Evolutionary conservation across 306 rosid species (phyloP), one percentile per base, ranked within the genome.

Genomic region (Abrus pulchellus): DNA sequence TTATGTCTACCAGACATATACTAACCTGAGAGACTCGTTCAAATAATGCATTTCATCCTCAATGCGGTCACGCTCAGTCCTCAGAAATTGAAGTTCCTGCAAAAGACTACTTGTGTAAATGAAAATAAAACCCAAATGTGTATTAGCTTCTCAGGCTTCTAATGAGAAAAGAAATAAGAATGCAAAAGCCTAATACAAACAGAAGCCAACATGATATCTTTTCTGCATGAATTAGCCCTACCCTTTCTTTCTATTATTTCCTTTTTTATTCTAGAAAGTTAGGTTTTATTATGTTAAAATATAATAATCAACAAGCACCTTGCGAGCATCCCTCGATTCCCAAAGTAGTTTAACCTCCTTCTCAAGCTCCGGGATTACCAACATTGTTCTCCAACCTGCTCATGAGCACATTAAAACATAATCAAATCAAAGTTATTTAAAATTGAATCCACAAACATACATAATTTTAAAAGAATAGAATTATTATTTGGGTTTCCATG

Each of bases 301-400:
- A 7, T 33, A 4, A 36, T 20, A 54, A 45, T 52, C 11, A 0
- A 59, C 14, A 77, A 63, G 67, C 62, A 92, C 97, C 97, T 92
- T 92, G 85, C 94, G 93, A 53, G 84, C 83, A 69, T 90, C 87
- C 74, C 93, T 83, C 78, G 83, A 77, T 70, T 86, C 78, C 88
- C 89, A 90, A 34, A 92, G 94, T 77, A 92, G 90, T 81, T 87
- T 83, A 82, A 90, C 90, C 86, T 92, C 97, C 84, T 84, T 83
- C 89, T 90, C 93, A 14, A 92, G 90, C 84, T 92, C 97, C 27
- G 97, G 94, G 68, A 92, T 89, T 14, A 92, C 94, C 61, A 92
- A 92, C 94, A 90, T 92, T 75, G 97, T 92, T 79, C 97, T 88
- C 94, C 97, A 92, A 62, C 94, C 97, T 92, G 84, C 78, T 64